These are phyloP conservation scores for Collybiopsis luxurians DNA, from an alignment of 768 basidiomycete species.

Conservation along the genomic window DNA sequence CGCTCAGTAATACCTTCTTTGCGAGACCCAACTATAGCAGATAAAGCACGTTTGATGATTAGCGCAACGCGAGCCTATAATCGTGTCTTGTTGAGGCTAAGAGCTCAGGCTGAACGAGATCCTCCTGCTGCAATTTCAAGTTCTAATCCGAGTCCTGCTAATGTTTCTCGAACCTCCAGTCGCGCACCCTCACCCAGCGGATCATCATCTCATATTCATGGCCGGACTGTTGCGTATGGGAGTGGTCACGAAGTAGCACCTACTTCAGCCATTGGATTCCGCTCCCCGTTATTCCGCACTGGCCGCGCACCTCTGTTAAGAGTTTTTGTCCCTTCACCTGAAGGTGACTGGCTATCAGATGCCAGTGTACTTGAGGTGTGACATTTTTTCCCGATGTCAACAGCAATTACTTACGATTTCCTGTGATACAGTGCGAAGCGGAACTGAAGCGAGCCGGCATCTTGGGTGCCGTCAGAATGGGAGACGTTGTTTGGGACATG, in stretches of 20 bases:
- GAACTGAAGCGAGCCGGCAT: slow-evolving; percentile 74
- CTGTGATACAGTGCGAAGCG: slow-evolving; percentile 62
- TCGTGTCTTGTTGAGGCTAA: slow-evolving; percentile 73
- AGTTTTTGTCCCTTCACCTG: slow-evolving; percentile 83
- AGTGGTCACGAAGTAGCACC: neutral
- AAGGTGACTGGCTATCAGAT: slow-evolving; percentile 86
- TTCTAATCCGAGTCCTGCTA: slow-evolving; percentile 9
- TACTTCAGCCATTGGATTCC: slow-evolving; percentile 18
- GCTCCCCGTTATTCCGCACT: slow-evolving; percentile 66
- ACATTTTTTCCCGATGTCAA: too few species aligned
- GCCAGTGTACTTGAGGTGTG: slow-evolving; percentile 51
- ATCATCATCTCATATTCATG: slow-evolving; percentile 43
- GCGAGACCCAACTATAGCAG: slow-evolving; percentile 36
- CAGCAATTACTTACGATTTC: too few species aligned
- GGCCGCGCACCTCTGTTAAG: slow-evolving; percentile 75
- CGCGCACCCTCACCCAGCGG: slow-evolving; percentile 68
- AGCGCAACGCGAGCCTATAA: slow-evolving; percentile 74
- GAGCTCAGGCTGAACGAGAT: slow-evolving; percentile 65
- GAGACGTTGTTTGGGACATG: slow-evolving; percentile 86
- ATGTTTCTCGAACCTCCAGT: slow-evolving; percentile 45
- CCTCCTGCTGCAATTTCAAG: neutral
- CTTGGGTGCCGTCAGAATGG: slow-evolving; percentile 57
- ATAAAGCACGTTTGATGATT: slow-evolving; percentile 49
- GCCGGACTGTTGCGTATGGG: slow-evolving; percentile 23
- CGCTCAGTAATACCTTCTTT: slow-evolving; percentile 37